Evolutionary conservation across 208 protist genomes (phyloP), one percentile per base, ranked within the genome.

Genomic region (Endotrypanum monterogeii): DNA sequence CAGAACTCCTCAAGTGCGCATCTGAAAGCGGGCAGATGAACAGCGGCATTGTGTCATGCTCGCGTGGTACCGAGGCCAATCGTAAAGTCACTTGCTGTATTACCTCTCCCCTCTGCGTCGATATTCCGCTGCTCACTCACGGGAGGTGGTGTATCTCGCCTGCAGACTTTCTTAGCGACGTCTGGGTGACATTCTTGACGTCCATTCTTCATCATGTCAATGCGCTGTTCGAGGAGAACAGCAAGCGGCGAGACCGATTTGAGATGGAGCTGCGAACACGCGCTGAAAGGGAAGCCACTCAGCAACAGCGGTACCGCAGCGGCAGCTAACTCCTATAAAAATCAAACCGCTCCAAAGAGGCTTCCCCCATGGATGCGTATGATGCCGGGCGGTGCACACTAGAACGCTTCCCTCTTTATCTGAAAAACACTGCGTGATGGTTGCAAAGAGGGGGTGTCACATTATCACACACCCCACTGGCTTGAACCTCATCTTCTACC

Each of bases 31-130:
- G 82, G 1, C 89, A 94, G 79, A 91, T 87, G 83, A 87, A 83
- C 56, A 91, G 89, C 67, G 89, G 92, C 55, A 80, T 96, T 7
- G 56, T 92, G 8, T 89, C 88, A 11, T 94, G 86, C 73, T 93
- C 90, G 11, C 84, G 82, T 50, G 81, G 85, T 20, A 86, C 85
- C 0, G 60, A 51, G 37, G 80, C 76, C 41, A 76, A 91, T 54
- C 84, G 80, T 8, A 92, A 92, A 65, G 88, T 94, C 57, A 93
- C 85, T 30, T 96, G 92, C 82, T 88, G 89, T 72, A 83, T 94
- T 67, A 94, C 90, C 6, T 94, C 88, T 5, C 78, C 87, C 18
- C 76, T 96, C 41, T 72, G 67, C n/a, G 57, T 94, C 11, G 89
- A 93, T 48, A 57, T 94, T 12, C 89, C 88, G 0, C 78, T 94